These are phyloP conservation scores for Leishmania arabica DNA, from an alignment of 208 protist genomes.

Conservation along the genomic window DNA sequence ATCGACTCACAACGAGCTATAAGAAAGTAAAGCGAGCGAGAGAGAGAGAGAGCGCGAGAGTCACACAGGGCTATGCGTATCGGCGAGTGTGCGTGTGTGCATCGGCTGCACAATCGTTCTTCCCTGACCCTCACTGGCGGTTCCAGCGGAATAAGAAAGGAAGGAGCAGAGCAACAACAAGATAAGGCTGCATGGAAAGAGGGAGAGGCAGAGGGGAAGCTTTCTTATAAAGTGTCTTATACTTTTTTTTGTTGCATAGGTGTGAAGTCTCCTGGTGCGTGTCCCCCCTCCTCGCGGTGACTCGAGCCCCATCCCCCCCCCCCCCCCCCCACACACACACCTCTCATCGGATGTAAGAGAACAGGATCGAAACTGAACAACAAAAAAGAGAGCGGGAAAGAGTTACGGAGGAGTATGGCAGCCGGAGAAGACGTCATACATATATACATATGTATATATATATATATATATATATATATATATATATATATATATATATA, in stretches of 20 bases:
- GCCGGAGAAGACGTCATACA: not conserved
- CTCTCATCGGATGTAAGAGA: too few species aligned
- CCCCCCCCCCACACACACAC: not conserved
- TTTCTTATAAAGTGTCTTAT: not conserved
- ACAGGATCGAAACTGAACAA: not conserved
- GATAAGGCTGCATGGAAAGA: not conserved
- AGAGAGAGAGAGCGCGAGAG: not conserved
- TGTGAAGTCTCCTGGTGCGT: too few species aligned
- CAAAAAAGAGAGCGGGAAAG: not conserved
- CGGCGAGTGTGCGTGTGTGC: not conserved
- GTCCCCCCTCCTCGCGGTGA: too few species aligned
- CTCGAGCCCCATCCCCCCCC: too few species aligned
- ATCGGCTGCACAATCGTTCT: not conserved
- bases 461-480: not conserved
- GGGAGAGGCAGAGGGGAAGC: not conserved
- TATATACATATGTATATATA: not conserved
- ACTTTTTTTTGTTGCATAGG: too few species aligned
- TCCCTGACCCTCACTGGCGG: not conserved
- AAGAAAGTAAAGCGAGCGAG: not conserved
- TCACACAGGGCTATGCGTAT: not conserved
- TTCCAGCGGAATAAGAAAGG: not conserved
- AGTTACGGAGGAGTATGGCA: not conserved
- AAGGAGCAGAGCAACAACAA: not conserved
- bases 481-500: not conserved
- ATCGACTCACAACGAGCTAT: not conserved